A percentile compares a stretch with the other conserved stretches of the same genome.
These are phyloP conservation scores for Thelonectria olida DNA, from an alignment of 2,329 filamentous ascomycete species.

Conservation along the genomic window DNA sequence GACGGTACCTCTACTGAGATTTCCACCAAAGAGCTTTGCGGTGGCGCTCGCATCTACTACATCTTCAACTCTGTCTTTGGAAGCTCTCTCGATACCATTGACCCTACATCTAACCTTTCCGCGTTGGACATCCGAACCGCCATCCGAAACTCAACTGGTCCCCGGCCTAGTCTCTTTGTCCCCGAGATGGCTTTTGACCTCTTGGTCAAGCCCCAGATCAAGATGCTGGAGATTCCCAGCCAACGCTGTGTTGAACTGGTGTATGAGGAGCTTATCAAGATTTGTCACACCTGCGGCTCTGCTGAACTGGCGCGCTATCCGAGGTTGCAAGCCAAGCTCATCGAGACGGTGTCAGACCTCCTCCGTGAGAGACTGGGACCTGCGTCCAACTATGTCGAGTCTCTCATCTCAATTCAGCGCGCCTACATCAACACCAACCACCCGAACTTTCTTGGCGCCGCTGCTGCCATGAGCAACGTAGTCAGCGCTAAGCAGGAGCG, in stretches of 20 bases:
- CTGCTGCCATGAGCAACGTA: slow-evolving; percentile 96
- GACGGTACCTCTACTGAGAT: slow-evolving; percentile 99
- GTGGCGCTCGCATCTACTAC: slow-evolving; percentile 95
- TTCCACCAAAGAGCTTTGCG: slow-evolving; percentile 96
- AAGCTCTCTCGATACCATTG: slow-evolving; percentile 93
- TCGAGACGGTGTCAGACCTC: slow-evolving; percentile 96
- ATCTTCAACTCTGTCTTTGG: slow-evolving; percentile 99
- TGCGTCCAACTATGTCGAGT: slow-evolving; percentile 91
- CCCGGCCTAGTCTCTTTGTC: slow-evolving; percentile 93
- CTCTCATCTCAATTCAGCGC: slow-evolving; percentile 94
- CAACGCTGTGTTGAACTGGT: slow-evolving; percentile 98
- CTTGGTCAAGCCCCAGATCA: slow-evolving; percentile 98
- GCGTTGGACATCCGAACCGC: slow-evolving; percentile 95
- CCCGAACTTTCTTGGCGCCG: slow-evolving; percentile 96
- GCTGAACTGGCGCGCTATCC: slow-evolving; percentile 93
- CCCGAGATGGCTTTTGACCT: slow-evolving; percentile 98
- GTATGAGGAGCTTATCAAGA: slow-evolving; percentile 99
- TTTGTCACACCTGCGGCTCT: slow-evolving; percentile 97
- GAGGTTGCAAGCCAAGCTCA: slow-evolving; percentile 92
- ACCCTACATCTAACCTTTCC: slow-evolving; percentile 94
- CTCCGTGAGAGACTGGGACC: slow-evolving; percentile 92
- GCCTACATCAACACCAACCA: slow-evolving; percentile 99
- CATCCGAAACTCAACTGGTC: slow-evolving; percentile 97
- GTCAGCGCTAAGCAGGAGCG: slow-evolving; percentile 95
- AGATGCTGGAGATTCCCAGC: slow-evolving; percentile 91